Evolutionary conservation across 139 green algal genomes (phyloP).

Genomic region (Chlorella sp.): DNA sequence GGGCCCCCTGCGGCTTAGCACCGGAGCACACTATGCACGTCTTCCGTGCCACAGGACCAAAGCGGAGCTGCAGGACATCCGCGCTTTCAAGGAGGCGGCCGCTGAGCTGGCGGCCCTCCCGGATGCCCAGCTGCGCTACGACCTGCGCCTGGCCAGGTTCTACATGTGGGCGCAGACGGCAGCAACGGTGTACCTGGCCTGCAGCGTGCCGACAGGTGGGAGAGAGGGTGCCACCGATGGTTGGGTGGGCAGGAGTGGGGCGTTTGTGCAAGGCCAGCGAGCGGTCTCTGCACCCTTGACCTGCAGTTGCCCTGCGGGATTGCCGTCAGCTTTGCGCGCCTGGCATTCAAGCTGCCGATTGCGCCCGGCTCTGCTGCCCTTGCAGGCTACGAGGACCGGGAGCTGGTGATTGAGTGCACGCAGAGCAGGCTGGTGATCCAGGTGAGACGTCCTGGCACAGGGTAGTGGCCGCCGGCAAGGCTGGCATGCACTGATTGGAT

Average conservation of each 20-base stretch:
- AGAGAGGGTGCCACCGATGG: too few relatives aligned
- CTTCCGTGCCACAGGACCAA: conserved; percentile 52
- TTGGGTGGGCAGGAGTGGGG: too few relatives aligned
- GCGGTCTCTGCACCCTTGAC: too few relatives aligned
- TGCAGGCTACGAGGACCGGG: conserved; percentile 61
- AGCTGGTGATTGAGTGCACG: conserved; percentile 58
- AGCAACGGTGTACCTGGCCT: conserved; percentile 63
- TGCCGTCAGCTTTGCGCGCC: too few relatives aligned
- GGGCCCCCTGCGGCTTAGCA: too few relatives aligned
- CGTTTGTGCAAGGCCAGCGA: too few relatives aligned
- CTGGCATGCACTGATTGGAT: too few relatives aligned
- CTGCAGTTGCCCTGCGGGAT: too few relatives aligned
- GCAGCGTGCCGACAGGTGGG: conserved; percentile 73
- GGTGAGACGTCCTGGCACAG: too few relatives aligned
- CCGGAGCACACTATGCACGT: too few relatives aligned
- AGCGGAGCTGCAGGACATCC: conserved; percentile 61
- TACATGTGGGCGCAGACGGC: conserved; percentile 88
- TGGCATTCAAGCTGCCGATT: too few relatives aligned
- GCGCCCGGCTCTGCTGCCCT: background rate
- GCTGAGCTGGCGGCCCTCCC: conserved; percentile 23
- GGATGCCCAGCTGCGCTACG: conserved; percentile 39
- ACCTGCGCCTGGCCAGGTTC: conserved; percentile 64
- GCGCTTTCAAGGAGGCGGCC: conserved; percentile 68
- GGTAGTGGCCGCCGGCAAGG: too few relatives aligned
- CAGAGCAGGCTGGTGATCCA: conserved; percentile 58